Base-by-base conservation (phyloP, 192 early-diverging fungal species). In the Diversispora epigaea region DNA sequence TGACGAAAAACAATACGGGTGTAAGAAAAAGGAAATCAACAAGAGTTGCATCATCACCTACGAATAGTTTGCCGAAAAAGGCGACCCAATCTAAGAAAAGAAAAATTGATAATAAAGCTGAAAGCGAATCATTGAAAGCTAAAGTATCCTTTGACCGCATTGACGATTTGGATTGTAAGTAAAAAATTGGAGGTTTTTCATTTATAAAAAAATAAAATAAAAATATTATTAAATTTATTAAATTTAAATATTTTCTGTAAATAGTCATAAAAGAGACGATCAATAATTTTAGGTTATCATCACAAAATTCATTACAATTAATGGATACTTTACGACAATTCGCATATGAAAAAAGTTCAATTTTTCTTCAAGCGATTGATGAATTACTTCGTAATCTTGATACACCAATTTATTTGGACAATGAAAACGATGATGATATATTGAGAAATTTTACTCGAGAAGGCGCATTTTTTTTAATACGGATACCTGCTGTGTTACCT, bases 261-360 rank as follows among this genome's bases (percentile, higher is more conserved):
- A 39, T n/a, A 65, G 63, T 65, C 40, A 65, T 65, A 65, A 44
- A n/a, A 43, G 40, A 65, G n/a, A 65, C 39, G n/a, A 15, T 65
- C 3, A 7, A 41, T 39, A 41, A 65, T 65, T 41, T 65, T 41
- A 41, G 25, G 10, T 6, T 8, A 14, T 41, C 21, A 5, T 65
- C 63, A 15, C 40, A 65, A 44, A 15, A 39, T 14, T 11, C 40
- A 10, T 41, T 65, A 15, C 21, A 15, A 6, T 65, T 17, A 1
- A 65, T 65, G 15, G 40, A 65, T 12, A 14, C 15, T 14, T 12
- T 46, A 19, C 43, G 19, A 22, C 10, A 45, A 43, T 68, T 68
- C 49, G 46, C 46, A 22, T 49, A 50, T 22, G 66, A 68, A 25
- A 68, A 68, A n/a, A 19, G 14, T 68, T 15, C 12, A 11, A 21